Evolutionary conservation across 1,284 basidiomycete genomes (phyloP).

Genomic region (Fomitopsis schrenkii): DNA sequence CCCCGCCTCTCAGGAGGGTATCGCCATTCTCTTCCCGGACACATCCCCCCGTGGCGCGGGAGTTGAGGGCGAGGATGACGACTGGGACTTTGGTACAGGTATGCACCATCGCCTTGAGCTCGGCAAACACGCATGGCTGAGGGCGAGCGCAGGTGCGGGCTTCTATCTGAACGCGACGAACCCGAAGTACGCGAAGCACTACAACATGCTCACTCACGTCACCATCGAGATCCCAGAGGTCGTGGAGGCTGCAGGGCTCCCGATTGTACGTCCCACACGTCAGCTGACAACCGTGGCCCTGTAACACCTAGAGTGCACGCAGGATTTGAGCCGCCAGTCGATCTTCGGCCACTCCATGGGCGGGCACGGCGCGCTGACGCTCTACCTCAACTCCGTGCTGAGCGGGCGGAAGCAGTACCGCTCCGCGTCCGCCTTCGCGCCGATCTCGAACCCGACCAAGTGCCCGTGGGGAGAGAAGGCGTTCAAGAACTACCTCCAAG

Average conservation of each 20-base stretch:
- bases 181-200: conserved; percentile 76
- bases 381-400: conserved; percentile 74
- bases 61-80: conserved; percentile 82
- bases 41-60: conserved; percentile 93
- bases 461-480: conserved; percentile 94
- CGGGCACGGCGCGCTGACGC: conserved; percentile 90
- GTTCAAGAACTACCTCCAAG: conserved; percentile 84
- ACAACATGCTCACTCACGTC: conserved; percentile 89
- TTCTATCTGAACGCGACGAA: conserved; percentile 92
- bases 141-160: conserved; percentile 62
- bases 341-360: conserved; percentile 91
- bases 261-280: conserved; percentile 43
- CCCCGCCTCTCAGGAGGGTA: conserved; percentile 76
- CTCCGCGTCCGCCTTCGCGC: conserved; percentile 92
- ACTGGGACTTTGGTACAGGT: conserved; percentile 92
- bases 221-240: conserved; percentile 79
- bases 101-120: conserved; percentile 8
- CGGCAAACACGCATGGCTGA: neutral
- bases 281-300: neutral
- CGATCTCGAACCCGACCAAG: conserved; percentile 85
- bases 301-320: neutral
- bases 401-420: conserved; percentile 58
- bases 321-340: conserved; percentile 72
- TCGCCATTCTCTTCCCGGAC: conserved; percentile 95
- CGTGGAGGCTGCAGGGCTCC: conserved; percentile 65